Conservation (phyloP, 1,284 basidiomycete species). For the Earliella scabrosa region DNA sequence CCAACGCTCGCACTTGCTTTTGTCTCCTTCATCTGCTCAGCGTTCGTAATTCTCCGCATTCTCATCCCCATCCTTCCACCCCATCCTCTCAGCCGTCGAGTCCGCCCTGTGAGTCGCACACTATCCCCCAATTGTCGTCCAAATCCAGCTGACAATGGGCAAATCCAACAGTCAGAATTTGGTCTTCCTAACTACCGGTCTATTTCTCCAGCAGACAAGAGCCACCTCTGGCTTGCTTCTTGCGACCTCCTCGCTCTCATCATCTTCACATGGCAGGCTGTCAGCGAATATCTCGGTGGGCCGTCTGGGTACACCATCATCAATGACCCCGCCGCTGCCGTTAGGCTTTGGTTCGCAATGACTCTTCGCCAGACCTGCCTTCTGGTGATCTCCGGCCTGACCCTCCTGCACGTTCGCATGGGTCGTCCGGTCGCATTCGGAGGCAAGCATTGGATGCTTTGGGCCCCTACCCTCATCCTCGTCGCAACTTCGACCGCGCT, state of each 20-base stretch:
- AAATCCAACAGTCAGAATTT: slow-evolving; percentile 59
- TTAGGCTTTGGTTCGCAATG: slow-evolving; percentile 64
- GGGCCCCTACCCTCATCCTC: slow-evolving; percentile 62
- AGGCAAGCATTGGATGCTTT: slow-evolving; percentile 67
- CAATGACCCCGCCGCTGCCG: slow-evolving; percentile 52
- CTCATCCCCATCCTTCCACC: slow-evolving; percentile 72
- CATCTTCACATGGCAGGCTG: slow-evolving; percentile 67
- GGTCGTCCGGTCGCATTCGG: slow-evolving; percentile 72
- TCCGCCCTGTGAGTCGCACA: slow-evolving; percentile 59
- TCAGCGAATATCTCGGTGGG: slow-evolving; percentile 53
- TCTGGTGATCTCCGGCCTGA: slow-evolving; percentile 58
- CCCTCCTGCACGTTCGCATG: slow-evolving; percentile 69
- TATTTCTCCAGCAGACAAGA: slow-evolving; percentile 67
- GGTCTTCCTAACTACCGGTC: slow-evolving; percentile 68
- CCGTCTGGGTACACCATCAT: slow-evolving; percentile 47
- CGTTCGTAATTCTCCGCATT: slow-evolving; percentile 73
- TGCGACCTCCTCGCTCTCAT: slow-evolving; percentile 64
- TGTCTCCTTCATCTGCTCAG: slow-evolving; percentile 69
- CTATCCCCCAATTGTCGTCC: slow-evolving; percentile 2
- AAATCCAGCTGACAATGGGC: slow-evolving; percentile 21
- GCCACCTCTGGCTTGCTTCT: slow-evolving; percentile 70
- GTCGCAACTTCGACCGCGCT: slow-evolving; percentile 57
- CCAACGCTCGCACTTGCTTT: slow-evolving; percentile 67
- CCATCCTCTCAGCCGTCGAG: slow-evolving; percentile 68
- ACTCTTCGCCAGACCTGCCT: slow-evolving; percentile 69